A percentile compares a stretch with the other conserved stretches of the same genome.
These are phyloP conservation scores for Parastagonospora avenae DNA, from an alignment of 2,329 filamentous ascomycete genomes.

Conservation along the genomic window DNA sequence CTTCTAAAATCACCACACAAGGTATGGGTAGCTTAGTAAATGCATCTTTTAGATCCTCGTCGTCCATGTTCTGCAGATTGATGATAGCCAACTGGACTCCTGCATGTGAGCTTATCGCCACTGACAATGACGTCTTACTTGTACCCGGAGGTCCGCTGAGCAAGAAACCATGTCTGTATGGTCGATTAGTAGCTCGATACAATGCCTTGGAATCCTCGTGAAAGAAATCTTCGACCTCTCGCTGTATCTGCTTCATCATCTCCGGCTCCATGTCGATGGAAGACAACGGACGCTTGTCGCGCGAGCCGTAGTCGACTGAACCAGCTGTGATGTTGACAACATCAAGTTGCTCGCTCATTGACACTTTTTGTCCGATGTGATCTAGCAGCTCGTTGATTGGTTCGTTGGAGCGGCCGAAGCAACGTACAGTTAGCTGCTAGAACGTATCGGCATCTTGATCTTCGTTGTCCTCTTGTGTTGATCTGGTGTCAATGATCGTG, in stretches of 20 bases:
- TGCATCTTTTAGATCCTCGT: conserved; percentile 7
- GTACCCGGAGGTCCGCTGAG: conserved; percentile 44
- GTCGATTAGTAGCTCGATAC: conserved; percentile 11
- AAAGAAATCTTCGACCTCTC: conserved; percentile 8
- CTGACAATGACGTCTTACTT: conserved; percentile 48
- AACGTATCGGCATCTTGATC: no score
- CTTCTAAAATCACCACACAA: conserved; percentile 20
- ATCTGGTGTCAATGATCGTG: no score
- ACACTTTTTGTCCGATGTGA: no score
- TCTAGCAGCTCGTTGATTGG: no score
- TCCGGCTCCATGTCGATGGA: no score
- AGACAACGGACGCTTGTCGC: no score
- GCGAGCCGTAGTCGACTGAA: no score
- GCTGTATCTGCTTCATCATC: conserved; percentile 2
- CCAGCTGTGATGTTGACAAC: no score
- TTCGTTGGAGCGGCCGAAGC: no score
- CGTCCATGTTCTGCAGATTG: conserved; percentile 11
- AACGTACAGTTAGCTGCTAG: no score
- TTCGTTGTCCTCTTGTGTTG: no score
- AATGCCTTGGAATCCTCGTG: conserved; percentile 3
- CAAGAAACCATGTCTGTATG: conserved; percentile 37
- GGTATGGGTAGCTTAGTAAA: conserved; percentile 12
- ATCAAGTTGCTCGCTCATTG: no score
- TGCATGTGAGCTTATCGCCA: conserved; percentile 46
- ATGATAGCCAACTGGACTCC: conserved; percentile 37